Base-by-base conservation (phyloP, 2,329 filamentous ascomycete genomes). In the Aureobasidium musti region DNA sequence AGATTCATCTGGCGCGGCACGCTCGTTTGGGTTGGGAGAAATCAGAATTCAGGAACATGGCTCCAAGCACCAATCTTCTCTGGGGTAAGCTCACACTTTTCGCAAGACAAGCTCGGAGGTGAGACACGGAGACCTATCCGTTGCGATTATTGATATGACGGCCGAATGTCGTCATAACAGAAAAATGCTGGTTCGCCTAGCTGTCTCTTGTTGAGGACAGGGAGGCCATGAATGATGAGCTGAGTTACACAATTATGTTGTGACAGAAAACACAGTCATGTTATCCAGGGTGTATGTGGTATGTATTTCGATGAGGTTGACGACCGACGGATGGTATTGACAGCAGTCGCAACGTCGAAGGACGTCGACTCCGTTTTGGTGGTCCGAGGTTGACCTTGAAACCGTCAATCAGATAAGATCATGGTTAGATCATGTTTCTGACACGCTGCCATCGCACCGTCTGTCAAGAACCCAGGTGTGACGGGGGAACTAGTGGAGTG, bases 81-180 rank as follows among this genome's bases (percentile, higher is more conserved):
- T 39, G 59, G 59, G 59, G 45, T 39, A 60, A 49, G 56, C 39
- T 43, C 19, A 23, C 54, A n/a, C 35, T 56, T 17, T 45, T 21
- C 37, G 23, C 37, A 39, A 57, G 54, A 23, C 54, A 39, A 47
- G 21, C 43, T 47, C 43, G 43, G 57, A 61, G 19, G 57, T 61
- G 57, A 61, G 57, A 61, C 57, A 63, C 59, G 59, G 59, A 63
- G 45, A 52, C 17, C 21, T 26, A 41, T 39, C 59, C 59, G 59
- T 52, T 17, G 35, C 14, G 35, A 39, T 39, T 41, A 52, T 52
- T 52, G 33, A 17, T 23, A 63, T 63, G 59, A 63, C 45, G 45
- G 59, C 5, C n/a, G 6, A 33, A 13, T 63, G 43, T 35, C 59
- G 59, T 63, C 59, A 63, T 63, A 21, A 10, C 5, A 1, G 14